A percentile compares a stretch with the other conserved stretches of the same genome.
Evolutionary conservation across 2,329 filamentous ascomycete genomes (phyloP).

Genomic region (Hymenoscyphus fructigenus): DNA sequence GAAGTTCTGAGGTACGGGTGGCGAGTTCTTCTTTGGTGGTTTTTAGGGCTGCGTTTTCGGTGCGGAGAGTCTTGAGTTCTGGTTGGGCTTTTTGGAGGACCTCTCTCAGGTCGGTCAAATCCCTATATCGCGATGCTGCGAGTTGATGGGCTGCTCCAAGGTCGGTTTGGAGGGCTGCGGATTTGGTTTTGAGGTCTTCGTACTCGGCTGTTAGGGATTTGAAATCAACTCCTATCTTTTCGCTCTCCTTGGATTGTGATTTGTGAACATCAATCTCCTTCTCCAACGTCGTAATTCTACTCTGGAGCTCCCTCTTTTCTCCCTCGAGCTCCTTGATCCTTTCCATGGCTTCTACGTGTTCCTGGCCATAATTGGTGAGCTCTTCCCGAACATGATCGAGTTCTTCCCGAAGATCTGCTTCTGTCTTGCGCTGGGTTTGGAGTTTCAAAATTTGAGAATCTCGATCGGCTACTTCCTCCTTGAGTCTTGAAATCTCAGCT

Average conservation of each 20-base stretch:
- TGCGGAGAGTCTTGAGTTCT: conserved; percentile 75
- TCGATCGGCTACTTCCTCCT: conserved; percentile 31
- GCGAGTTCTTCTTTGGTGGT: conserved; percentile 72
- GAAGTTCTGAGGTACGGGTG: conserved; percentile 60
- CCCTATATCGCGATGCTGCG: conserved; percentile 83
- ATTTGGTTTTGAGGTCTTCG: conserved; percentile 69
- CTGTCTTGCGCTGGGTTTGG: conserved; percentile 67
- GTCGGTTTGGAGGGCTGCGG: conserved; percentile 73
- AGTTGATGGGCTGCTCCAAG: conserved; percentile 83
- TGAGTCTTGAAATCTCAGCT: conserved; percentile 33
- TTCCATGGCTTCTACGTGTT: conserved; percentile 81
- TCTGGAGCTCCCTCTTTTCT: conserved; percentile 66
- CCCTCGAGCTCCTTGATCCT: conserved; percentile 67
- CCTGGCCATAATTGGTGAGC: conserved; percentile 73
- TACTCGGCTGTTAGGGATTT: conserved; percentile 51
- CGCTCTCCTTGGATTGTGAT: conserved; percentile 31
- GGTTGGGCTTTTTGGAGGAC: conserved; percentile 82
- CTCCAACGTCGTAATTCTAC: conserved; percentile 66
- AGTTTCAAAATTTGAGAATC: conserved; percentile 72
- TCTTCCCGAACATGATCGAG: conserved; percentile 82
- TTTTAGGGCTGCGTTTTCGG: conserved; percentile 75
- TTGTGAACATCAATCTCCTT: conserved; percentile 56
- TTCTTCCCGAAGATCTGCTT: conserved; percentile 80
- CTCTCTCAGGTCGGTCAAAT: conserved; percentile 77
- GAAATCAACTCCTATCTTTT: conserved; percentile 32